Base-by-base conservation (phyloP, 2,329 filamentous ascomycete genomes). In the Trichophyton equinum region DNA sequence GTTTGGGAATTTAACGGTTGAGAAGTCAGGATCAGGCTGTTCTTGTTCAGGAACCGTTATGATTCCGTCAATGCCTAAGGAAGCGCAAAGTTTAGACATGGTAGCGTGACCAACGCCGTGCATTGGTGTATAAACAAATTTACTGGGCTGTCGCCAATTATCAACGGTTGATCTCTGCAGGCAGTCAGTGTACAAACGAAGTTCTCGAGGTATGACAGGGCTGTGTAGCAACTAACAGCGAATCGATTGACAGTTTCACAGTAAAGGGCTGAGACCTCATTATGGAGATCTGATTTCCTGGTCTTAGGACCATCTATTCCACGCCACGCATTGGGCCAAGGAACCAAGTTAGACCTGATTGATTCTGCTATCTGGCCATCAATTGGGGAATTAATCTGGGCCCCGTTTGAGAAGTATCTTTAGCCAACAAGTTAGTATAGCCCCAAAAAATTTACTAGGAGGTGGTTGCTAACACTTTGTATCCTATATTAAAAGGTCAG, bases 1-100 rank as follows among this genome's bases (percentile, higher is more conserved):
- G 65, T 86, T 86, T 0, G 84, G 84, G 64, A 85, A 86, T 27
- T 78, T 77, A 13, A 86, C 82, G 0, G 83, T 86, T 0, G 83
- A 81, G 60, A 86, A 86, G 61, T 84, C 78, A 0, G 83, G 82
- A 66, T 86, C 78, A 4, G 84, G 83, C n/a, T 79, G 67, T 38
- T 78, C 76, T 69, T 85, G 82, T 49, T 74, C 71, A 62, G 66
- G 60, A 55, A 76, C 75, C 56, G 70, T 65, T 4, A 65, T 68
- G 59, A 75, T 74, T 40, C 71, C 64, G 9, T 67, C 64, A 25
- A 75, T 70, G 2, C 68, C 70, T 38, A 74, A 62, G 22, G 69
- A 67, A 20, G 67, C 65, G 57, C 73, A 72, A n/a, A 76, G 60
- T 4, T 61, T 62, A 7, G 70, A 68, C 61, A 76, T 69, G 2